Evolutionary conservation across 139 green algal species (phyloP), one percentile per base, ranked within the genome.

Genomic region (Coccomyxa sp.): DNA sequence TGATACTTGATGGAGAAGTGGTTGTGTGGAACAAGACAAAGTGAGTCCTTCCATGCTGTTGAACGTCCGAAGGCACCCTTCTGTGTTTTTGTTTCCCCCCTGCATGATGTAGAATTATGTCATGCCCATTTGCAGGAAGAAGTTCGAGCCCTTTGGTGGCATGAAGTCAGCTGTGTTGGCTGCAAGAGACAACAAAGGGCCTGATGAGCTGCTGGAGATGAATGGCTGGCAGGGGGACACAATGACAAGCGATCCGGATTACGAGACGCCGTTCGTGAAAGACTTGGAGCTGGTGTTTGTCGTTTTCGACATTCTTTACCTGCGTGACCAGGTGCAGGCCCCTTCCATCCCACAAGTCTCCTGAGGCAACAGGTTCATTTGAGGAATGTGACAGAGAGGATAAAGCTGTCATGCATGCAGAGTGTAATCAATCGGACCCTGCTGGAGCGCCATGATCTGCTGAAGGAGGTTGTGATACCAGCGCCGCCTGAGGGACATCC

Each of bases 281-380:
- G 89, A 92, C 58, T 84, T 93, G 30, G 86, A 94, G 85, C 58
- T 96, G 7, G 77, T 94, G 23, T 96, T 95, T 79, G 80, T 98
- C 0, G 91, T 85, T 1, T 98, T 97, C 84, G 95, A 98, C 85
- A 83, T 98, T 13, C 88, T 98, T n/a, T 96, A 95, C 85, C 17
- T 84, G 12, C 78, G 85, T 7, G 79, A 88, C 58, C 51, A 87
- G 71, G 83, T 83, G 38, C 58, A 58, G 4, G 13, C 17, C 76
- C 27, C 23, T 31, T 13, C 1, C 76, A 27, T 17, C 9, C 30
- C 12, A 32, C 23, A 32, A 30, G 71, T 51, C 38, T 51, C 38
- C 38, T 51, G 38, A 51, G 38, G 38, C 38, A 51, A 51, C 38
- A 51, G 3, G 38, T 51, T 51, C 38, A 51, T 51, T 51, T 51